Conservation (phyloP, 2,329 filamentous ascomycete genomes). For the Ophiostoma pallidulum region DNA sequence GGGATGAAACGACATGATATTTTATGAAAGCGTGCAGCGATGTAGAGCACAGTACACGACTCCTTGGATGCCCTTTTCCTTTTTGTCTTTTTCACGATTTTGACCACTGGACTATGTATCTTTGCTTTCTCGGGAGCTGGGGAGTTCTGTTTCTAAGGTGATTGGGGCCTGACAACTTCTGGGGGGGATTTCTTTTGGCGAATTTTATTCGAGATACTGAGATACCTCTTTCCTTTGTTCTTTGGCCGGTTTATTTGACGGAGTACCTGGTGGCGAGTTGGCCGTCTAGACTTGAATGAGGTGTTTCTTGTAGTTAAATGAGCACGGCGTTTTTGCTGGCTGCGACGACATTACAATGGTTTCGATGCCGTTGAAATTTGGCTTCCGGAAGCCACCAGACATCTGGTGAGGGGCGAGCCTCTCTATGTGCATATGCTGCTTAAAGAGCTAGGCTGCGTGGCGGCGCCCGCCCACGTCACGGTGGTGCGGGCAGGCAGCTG, state of each 20-base stretch:
- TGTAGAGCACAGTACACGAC: not conserved
- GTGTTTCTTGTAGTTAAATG: too few relatives aligned
- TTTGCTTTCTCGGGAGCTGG: not conserved
- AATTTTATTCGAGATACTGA: constrained; percentile 6
- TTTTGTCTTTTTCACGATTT: not conserved
- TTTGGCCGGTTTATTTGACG: not conserved
- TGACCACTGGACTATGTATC: too few relatives aligned
- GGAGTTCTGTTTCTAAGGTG: not conserved
- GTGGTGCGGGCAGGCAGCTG: constrained; percentile 9
- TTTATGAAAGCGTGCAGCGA: not conserved
- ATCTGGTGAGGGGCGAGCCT: not conserved
- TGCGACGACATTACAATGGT: too few relatives aligned
- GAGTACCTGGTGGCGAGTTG: not conserved
- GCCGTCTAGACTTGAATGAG: too few relatives aligned
- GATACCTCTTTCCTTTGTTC: constrained; percentile 10
- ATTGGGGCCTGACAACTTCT: too few relatives aligned
- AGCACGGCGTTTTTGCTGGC: too few relatives aligned
- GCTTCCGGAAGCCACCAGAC: too few relatives aligned
- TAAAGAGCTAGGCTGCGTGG: not conserved
- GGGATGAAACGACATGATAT: not conserved
- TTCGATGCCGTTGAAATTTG: too few relatives aligned
- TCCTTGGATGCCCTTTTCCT: not conserved
- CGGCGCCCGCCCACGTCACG: not conserved
- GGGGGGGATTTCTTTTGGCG: not conserved
- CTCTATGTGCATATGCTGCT: not conserved